Percentiles rank a stretch among this genome's conserved stretches.
Evolutionary conservation across 2,329 filamentous ascomycete genomes (phyloP).

Genomic region (Orbilia blumenaviensis): DNA sequence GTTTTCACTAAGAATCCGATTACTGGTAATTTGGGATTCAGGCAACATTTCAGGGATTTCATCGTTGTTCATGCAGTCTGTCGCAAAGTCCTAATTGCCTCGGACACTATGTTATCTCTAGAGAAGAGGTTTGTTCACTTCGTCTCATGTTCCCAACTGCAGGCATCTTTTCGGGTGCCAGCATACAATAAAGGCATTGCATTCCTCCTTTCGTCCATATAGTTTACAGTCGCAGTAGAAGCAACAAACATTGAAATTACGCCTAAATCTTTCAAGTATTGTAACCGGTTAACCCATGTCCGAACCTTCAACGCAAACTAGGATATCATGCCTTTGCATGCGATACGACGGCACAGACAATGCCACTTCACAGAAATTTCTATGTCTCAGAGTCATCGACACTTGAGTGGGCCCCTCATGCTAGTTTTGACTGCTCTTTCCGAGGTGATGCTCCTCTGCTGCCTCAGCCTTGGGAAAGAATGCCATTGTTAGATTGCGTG

Average conservation of each 20-base stretch:
- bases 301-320: background rate
- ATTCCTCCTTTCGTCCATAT: background rate
- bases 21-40: background rate
- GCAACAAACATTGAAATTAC: background rate
- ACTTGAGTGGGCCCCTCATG: background rate
- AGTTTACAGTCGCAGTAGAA: background rate
- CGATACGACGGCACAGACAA: constrained; percentile 7
- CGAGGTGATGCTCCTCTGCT: background rate
- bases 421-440: background rate
- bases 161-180: background rate
- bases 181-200: background rate
- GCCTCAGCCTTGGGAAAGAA: background rate
- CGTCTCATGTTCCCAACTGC: background rate
- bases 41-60: constrained; percentile 15
- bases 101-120: background rate
- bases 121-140: background rate
- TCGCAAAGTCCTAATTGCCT: background rate
- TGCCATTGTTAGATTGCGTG: constrained; percentile 11
- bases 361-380: background rate
- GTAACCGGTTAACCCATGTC: background rate
- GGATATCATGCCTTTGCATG: background rate
- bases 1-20: background rate
- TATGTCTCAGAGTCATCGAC: constrained; percentile 4
- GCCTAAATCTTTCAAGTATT: background rate
- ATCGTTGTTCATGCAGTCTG: background rate